Percentiles rank a stretch among this genome's conserved stretches.
phyloP scores from a whole-genome alignment of 345 rosid species.

The Microthlaspi erraticum region DNA sequence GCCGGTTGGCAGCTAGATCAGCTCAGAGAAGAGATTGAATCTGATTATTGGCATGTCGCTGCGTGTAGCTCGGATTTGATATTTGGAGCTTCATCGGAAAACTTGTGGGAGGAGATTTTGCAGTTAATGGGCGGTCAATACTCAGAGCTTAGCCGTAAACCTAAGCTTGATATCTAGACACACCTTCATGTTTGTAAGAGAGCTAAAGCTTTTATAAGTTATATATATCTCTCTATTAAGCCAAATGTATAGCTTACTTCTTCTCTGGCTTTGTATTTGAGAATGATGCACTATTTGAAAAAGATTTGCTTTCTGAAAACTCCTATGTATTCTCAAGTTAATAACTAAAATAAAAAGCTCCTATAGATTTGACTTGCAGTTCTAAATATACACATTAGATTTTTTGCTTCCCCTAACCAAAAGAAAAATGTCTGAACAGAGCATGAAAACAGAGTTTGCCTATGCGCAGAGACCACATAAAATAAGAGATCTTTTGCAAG shows the following conservation, averaged over 20 bases:
- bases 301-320: slow-evolving; percentile 39
- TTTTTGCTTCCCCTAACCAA: slow-evolving; percentile 40
- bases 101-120: slow-evolving; percentile 90
- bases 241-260: slow-evolving; percentile 63
- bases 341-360: slow-evolving; percentile 13
- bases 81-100: slow-evolving; percentile 60
- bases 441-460: slow-evolving; percentile 35
- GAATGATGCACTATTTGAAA: slow-evolving; percentile 27
- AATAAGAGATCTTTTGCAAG: slow-evolving; percentile 7
- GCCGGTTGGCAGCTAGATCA: slow-evolving; percentile 96
- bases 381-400: slow-evolving; percentile 37
- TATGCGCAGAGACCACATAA: slow-evolving; percentile 29
- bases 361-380: slow-evolving; percentile 37
- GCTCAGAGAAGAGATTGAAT: slow-evolving; percentile 84
- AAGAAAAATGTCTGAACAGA: slow-evolving; percentile 35
- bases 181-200: slow-evolving; percentile 1
- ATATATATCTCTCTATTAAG: slow-evolving; percentile 37
- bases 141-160: slow-evolving; percentile 88
- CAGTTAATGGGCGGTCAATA: slow-evolving; percentile 90
- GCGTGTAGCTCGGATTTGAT: slow-evolving; percentile 84
- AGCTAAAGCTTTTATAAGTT: background rate
- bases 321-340: slow-evolving; percentile 19
- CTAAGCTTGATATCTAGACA: slow-evolving; percentile 74
- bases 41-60: slow-evolving; percentile 80
- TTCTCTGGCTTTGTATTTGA: slow-evolving; percentile 36